These are phyloP conservation scores for Lachancea lanzarotensis DNA, from an alignment of 805 yeast species.

Conservation along the genomic window DNA sequence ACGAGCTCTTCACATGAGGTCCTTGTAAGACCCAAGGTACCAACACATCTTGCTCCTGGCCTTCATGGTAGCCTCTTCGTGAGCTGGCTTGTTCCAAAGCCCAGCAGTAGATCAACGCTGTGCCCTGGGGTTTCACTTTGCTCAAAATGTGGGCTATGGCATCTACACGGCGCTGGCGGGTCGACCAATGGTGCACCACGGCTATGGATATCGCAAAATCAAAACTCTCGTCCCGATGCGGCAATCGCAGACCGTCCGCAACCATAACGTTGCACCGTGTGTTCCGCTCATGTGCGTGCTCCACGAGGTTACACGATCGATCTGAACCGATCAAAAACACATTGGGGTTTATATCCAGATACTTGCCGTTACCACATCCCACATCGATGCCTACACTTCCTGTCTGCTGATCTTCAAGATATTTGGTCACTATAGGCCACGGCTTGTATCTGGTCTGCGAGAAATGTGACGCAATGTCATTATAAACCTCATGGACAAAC, in stretches of 20 bases:
- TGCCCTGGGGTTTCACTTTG: slow-evolving; percentile 53
- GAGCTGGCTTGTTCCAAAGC: slow-evolving; percentile 88
- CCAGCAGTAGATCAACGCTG: slow-evolving; percentile 87
- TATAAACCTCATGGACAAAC: slow-evolving; percentile 87
- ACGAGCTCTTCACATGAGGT: slow-evolving; percentile 34
- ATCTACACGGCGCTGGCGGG: slow-evolving; percentile 64
- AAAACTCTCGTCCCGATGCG: slow-evolving; percentile 41
- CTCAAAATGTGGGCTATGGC: slow-evolving; percentile 68
- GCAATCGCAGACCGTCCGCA: slow-evolving; percentile 72
- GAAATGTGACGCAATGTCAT: slow-evolving; percentile 87
- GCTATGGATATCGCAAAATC: slow-evolving; percentile 95
- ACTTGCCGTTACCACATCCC: slow-evolving; percentile 97
- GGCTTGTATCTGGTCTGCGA: slow-evolving; percentile 92
- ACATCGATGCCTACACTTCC: slow-evolving; percentile 82
- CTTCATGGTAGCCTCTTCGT: slow-evolving; percentile 84
- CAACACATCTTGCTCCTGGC: slow-evolving; percentile 86
- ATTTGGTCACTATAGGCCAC: slow-evolving; percentile 90
- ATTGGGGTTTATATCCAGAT: slow-evolving; percentile 62
- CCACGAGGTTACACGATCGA: slow-evolving; percentile 60
- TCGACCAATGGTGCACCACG: slow-evolving; percentile 93
- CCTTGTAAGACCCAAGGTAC: slow-evolving; percentile 90
- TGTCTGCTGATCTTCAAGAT: slow-evolving; percentile 41
- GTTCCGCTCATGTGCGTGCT: slow-evolving; percentile 48
- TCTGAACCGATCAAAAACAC: slow-evolving; percentile 69
- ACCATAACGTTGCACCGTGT: slow-evolving; percentile 49